A percentile compares a stretch with the other conserved stretches of the same genome.
Evolutionary conservation across 805 yeast species (phyloP).

Genomic region (Wickerhamiella lipophila): DNA sequence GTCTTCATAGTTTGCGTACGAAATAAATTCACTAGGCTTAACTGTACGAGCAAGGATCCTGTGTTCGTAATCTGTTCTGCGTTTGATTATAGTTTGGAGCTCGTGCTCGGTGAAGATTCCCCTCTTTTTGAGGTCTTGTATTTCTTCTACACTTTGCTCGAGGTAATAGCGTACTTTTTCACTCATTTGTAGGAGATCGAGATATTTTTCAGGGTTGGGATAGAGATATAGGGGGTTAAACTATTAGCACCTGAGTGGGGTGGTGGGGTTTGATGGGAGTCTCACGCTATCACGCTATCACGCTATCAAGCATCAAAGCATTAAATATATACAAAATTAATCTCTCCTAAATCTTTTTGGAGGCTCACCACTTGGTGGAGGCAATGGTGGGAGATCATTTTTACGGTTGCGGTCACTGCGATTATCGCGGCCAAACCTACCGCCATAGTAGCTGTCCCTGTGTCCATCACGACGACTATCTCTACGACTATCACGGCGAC

Average conservation of each 20-base stretch:
- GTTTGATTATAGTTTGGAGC: slow-evolving; percentile 71
- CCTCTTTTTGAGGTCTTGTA: slow-evolving; percentile 72
- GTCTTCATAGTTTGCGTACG: slow-evolving; percentile 67
- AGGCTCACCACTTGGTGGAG: background rate
- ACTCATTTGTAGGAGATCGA: slow-evolving; percentile 30
- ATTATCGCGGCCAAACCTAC: background rate
- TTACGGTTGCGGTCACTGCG: background rate
- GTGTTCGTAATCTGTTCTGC: slow-evolving; percentile 93
- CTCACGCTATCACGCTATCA: too few species aligned
- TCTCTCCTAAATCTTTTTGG: slow-evolving; percentile 1
- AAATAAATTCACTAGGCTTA: slow-evolving; percentile 59
- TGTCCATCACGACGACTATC: background rate
- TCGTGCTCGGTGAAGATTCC: slow-evolving; percentile 76
- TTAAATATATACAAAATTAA: background rate
- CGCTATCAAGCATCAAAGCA: too few species aligned
- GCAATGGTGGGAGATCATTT: background rate
- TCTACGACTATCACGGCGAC: background rate
- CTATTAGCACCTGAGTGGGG: background rate
- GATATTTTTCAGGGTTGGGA: slow-evolving; percentile 11
- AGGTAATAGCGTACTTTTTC: slow-evolving; percentile 44
- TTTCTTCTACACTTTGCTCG: slow-evolving; percentile 75
- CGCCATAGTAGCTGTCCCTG: background rate
- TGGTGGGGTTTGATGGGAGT: too few species aligned
- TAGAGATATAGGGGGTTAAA: background rate
- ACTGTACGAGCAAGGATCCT: slow-evolving; percentile 74